These are phyloP conservation scores for Mycena maculata DNA, from an alignment of 768 basidiomycete genomes.

Conservation along the genomic window DNA sequence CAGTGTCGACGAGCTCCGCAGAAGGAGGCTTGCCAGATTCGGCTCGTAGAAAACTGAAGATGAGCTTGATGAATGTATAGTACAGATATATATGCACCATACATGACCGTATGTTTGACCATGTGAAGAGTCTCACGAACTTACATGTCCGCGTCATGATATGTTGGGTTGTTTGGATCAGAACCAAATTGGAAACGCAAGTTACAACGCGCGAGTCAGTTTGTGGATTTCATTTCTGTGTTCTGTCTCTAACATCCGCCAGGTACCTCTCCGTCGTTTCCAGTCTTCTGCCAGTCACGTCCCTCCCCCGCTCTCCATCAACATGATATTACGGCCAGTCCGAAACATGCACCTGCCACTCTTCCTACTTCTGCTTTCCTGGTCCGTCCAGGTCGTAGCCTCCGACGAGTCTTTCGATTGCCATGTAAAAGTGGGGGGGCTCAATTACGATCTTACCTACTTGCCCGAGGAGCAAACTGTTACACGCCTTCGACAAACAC, in stretches of 20 bases:
- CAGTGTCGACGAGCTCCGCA: constrained; percentile 31
- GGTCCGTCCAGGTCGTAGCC: background rate
- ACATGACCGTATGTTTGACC: background rate
- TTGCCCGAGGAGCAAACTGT: constrained; percentile 65
- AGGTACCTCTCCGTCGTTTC: too few species aligned
- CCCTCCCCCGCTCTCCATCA: too few species aligned
- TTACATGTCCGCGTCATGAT: too few species aligned
- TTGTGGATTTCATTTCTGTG: too few species aligned
- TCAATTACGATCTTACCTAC: constrained; percentile 69
- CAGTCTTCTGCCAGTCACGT: too few species aligned
- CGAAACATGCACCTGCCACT: constrained; percentile 19
- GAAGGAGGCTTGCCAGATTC: constrained; percentile 34
- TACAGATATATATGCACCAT: background rate
- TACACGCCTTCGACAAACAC: constrained; percentile 63
- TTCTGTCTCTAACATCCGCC: too few species aligned
- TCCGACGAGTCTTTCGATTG: constrained; percentile 58
- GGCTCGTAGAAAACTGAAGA: constrained; percentile 2
- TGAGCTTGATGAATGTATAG: too few species aligned
- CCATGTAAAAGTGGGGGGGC: constrained; percentile 50
- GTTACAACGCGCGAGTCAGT: too few species aligned
- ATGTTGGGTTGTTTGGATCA: too few species aligned
- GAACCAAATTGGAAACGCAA: too few species aligned
- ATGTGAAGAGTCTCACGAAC: too few species aligned
- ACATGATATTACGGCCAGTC: constrained; percentile 15
- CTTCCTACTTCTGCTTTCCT: constrained; percentile 25